phyloP scores from a whole-genome alignment of 352 stramenopile species.

The Globisporangium echinulatum region DNA sequence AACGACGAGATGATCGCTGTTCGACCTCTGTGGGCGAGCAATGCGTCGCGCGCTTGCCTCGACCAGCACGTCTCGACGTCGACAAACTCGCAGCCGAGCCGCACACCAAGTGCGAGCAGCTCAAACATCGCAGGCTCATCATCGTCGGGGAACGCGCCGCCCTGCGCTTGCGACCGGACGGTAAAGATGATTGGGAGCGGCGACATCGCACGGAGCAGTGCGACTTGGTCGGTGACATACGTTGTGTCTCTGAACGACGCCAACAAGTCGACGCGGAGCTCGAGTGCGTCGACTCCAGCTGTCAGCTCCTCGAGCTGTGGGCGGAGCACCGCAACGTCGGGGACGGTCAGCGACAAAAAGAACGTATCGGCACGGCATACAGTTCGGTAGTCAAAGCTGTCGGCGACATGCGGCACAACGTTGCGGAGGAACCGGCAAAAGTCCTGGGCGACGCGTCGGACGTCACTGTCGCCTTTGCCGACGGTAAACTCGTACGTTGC shows the following conservation, averaged over 20 bases:
- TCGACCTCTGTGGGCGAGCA: slow-evolving; percentile 37
- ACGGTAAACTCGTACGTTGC: slow-evolving; percentile 56
- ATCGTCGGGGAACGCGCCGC: slow-evolving; percentile 92
- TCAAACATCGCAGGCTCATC: slow-evolving; percentile 80
- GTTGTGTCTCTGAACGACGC: slow-evolving; percentile 35
- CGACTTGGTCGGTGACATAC: slow-evolving; percentile 68
- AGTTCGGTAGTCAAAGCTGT: slow-evolving; percentile 44
- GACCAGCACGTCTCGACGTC: slow-evolving; percentile 93
- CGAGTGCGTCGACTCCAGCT: slow-evolving; percentile 91
- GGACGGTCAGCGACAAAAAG: slow-evolving; percentile 76
- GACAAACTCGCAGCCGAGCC: slow-evolving; percentile 93
- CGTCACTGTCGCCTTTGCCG: slow-evolving; percentile 51
- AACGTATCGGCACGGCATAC: slow-evolving; percentile 56
- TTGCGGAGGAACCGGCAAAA: slow-evolving; percentile 68
- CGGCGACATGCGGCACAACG: slow-evolving; percentile 35
- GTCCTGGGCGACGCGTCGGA: slow-evolving; percentile 50
- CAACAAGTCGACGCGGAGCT: slow-evolving; percentile 95
- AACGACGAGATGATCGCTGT: slow-evolving; percentile 75
- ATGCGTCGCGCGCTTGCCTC: slow-evolving; percentile 48
- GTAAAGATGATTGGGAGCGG: slow-evolving; percentile 95
- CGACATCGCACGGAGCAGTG: slow-evolving; percentile 80
- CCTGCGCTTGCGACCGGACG: slow-evolving; percentile 91
- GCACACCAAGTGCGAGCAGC: slow-evolving; percentile 87
- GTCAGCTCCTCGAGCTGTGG: slow-evolving; percentile 45
- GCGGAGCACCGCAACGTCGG: slow-evolving; percentile 42